Evolutionary conservation across 805 yeast genomes (phyloP).

Genomic region (Candida ipomoeae): DNA sequence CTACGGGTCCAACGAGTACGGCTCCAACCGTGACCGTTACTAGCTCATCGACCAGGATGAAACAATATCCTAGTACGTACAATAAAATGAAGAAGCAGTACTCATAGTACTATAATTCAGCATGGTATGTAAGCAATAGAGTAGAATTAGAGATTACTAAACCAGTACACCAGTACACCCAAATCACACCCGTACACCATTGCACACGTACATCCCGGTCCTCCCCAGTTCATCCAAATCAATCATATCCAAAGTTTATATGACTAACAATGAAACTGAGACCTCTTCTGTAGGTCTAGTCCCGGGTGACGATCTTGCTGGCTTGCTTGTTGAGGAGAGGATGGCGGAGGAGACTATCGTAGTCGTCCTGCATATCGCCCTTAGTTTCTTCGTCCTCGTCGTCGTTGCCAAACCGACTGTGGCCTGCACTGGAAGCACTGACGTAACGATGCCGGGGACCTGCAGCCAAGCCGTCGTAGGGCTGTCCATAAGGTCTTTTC

Average conservation of each 20-base stretch:
- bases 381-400: neutral
- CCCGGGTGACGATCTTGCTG: neutral
- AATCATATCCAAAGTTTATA: no score
- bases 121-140: no score
- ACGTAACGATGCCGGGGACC: neutral
- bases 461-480: neutral
- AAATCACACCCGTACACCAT: no score
- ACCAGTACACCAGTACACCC: no score
- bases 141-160: no score
- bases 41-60: no score
- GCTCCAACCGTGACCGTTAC: neutral
- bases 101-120: no score
- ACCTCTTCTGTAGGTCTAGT: neutral
- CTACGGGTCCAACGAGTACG: neutral
- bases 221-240: no score
- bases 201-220: no score
- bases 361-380: neutral
- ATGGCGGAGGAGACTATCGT: constrained; percentile 10
- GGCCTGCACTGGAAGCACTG: neutral
- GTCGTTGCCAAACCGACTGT: neutral
- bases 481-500: neutral
- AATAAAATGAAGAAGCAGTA: no score
- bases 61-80: no score
- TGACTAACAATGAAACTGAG: no score
- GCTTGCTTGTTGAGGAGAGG: constrained; percentile 37